Evolutionary conservation across 2,329 filamentous ascomycete species (phyloP).

Genomic region (Conoideocrella luteorostrata): DNA sequence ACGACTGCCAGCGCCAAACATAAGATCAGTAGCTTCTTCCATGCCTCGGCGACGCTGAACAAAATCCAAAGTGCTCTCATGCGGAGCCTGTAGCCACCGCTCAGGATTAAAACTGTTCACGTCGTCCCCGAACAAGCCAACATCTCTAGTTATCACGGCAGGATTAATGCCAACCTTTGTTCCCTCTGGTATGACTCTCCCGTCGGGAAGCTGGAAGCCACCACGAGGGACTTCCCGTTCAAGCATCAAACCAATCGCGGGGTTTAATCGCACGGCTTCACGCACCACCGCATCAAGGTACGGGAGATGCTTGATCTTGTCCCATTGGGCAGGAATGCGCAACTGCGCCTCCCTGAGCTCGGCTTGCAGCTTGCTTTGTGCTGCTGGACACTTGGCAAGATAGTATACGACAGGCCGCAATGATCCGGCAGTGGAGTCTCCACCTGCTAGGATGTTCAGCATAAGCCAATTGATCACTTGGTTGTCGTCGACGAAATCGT

Average conservation of each 20-base stretch:
- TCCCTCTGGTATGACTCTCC: slow-evolving; percentile 27
- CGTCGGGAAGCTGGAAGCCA: slow-evolving; percentile 29
- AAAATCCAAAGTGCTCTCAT: slow-evolving; percentile 19
- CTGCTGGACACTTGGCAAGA: slow-evolving; percentile 24
- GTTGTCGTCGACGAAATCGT: slow-evolving; percentile 28
- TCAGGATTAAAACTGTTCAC: slow-evolving; percentile 39
- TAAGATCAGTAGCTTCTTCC: slow-evolving; percentile 28
- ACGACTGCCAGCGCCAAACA: slow-evolving; percentile 33
- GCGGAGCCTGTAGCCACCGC: slow-evolving; percentile 35
- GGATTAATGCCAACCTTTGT: slow-evolving; percentile 36
- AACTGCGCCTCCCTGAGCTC: slow-evolving; percentile 31
- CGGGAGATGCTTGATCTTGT: slow-evolving; percentile 23
- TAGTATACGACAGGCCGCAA: slow-evolving; percentile 30
- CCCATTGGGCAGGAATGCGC: slow-evolving; percentile 11
- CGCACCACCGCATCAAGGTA: slow-evolving; percentile 47
- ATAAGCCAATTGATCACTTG: slow-evolving; percentile 14
- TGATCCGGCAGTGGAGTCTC: slow-evolving; percentile 30
- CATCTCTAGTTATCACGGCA: slow-evolving; percentile 32
- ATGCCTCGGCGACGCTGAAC: slow-evolving; percentile 27
- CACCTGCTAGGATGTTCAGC: slow-evolving; percentile 24
- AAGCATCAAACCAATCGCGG: slow-evolving; percentile 39
- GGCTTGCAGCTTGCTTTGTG: slow-evolving; percentile 21
- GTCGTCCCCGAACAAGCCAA: slow-evolving; percentile 36
- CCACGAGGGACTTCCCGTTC: slow-evolving; percentile 41
- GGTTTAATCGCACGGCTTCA: slow-evolving; percentile 43